Evolutionary conservation across 2,329 filamentous ascomycete genomes (phyloP), one percentile per base, ranked within the genome.

Genomic region (Neopestalotiopsis sp.): DNA sequence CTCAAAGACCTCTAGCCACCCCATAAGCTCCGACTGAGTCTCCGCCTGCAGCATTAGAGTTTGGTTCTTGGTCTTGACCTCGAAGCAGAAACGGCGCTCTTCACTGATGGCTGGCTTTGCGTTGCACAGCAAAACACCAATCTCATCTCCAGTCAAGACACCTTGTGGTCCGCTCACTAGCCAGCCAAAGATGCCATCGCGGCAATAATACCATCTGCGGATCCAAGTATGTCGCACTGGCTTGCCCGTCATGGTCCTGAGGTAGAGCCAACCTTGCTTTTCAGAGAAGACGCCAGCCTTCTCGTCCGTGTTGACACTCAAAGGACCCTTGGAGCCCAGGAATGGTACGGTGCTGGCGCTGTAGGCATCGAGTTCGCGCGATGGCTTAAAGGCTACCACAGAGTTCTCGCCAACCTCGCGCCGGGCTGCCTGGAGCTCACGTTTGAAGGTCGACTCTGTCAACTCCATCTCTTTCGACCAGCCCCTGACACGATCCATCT

Each of bases 21-120:
- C 93, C 69, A 93, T 94, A n/a, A 99, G 87, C 77, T 98, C 94
- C 64, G 84, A 85, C 78, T 99, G 96, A 0, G 94, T 97, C 79
- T 99, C 96, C 4, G 95, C 93, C 81, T 99, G 96, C 3, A 99
- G 85, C 69, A 98, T 84, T 71, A 97, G 90, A 64, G 91, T 96
- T 71, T 93, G 93, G 76, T 94, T 97, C 80, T 98, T 99, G 2
- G 96, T 99, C 85, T 98, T 99, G 76, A 99, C 92, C 81, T 99
- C 96, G 76, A 99, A 98, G 79, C 96, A 98, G 81, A 98, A 99
- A 17, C 96, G 89, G 53, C 96, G 90, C 76, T 99, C 96, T 81
- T 99, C 96, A 73, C 94, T 91, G 65, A 97, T 92, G 0, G 95
- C 94, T 20, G 95, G 94, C 75, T 95, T 94, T 63, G 96, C 92